Conservation (phyloP, 225 moss, liverwort and hornwort species). For the Climacium dendroides region DNA sequence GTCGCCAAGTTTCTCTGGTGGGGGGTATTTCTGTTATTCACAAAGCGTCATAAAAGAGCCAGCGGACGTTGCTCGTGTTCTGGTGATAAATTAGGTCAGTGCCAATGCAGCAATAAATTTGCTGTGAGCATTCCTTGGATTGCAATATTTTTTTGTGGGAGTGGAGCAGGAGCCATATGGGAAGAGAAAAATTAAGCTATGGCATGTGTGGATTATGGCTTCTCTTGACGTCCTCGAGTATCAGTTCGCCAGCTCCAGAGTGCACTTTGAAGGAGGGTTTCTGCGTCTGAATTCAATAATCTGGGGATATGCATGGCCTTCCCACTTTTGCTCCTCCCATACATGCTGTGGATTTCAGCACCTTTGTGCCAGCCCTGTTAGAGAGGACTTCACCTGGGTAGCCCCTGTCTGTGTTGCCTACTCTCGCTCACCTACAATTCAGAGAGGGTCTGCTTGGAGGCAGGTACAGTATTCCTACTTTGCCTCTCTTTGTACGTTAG, state of each 20-base stretch:
- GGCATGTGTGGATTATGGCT: not conserved
- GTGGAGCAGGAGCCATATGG: not conserved
- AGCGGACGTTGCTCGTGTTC: constrained; percentile 14
- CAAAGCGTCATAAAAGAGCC: constrained; percentile 23
- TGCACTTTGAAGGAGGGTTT: not conserved
- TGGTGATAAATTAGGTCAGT: constrained; percentile 21
- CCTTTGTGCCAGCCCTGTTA: not conserved
- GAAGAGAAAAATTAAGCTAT: not conserved
- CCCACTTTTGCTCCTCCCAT: not conserved
- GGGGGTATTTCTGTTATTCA: constrained; percentile 26
- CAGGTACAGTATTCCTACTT: constrained; percentile 8
- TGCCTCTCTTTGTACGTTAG: constrained; percentile 23
- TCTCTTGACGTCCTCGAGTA: not conserved
- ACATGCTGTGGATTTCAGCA: constrained; percentile 5
- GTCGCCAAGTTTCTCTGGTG: constrained; percentile 20
- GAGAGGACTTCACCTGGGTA: not conserved
- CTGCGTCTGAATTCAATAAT: constrained; percentile 1
- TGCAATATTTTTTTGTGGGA: constrained; percentile 27
- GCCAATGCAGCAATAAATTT: constrained; percentile 18
- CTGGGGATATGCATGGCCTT: not conserved
- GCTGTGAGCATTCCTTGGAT: constrained; percentile 26
- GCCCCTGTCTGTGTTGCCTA: not conserved
- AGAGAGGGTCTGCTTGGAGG: constrained; percentile 8
- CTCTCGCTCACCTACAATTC: not conserved
- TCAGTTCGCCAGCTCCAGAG: constrained; percentile 1